These are phyloP conservation scores for Combretum micranthum DNA, from an alignment of 345 rosid species.

Conservation along the genomic window DNA sequence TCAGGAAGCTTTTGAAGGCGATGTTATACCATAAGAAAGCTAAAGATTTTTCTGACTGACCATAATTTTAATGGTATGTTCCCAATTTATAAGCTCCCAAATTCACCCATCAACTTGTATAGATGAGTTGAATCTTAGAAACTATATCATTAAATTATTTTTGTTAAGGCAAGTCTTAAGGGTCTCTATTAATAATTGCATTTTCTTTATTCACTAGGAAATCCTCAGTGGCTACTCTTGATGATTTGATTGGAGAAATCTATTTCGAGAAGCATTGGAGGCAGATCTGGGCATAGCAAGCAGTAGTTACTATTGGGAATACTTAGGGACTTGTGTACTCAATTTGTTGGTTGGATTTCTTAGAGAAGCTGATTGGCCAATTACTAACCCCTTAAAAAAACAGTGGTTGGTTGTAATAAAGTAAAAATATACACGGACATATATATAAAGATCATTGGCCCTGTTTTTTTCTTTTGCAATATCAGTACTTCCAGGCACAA, in stretches of 20 bases:
- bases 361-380: background rate
- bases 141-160: slow-evolving; percentile 10
- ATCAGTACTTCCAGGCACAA: no score
- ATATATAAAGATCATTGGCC: no score
- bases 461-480: no score
- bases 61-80: slow-evolving; percentile 56
- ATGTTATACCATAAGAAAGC: slow-evolving; percentile 43
- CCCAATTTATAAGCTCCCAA: slow-evolving; percentile 25
- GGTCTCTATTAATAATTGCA: slow-evolving; percentile 26
- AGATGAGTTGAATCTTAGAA: slow-evolving; percentile 11
- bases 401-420: no score
- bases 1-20: slow-evolving; percentile 72
- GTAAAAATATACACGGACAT: no score
- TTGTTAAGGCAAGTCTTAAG: slow-evolving; percentile 14
- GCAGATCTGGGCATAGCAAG: slow-evolving; percentile 15
- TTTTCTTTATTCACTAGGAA: slow-evolving; percentile 55
- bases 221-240: slow-evolving; percentile 32
- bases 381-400: no score
- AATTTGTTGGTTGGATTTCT: background rate
- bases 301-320: slow-evolving; percentile 10
- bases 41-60: slow-evolving; percentile 35
- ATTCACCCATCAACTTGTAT: slow-evolving; percentile 12
- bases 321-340: slow-evolving; percentile 2
- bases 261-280: slow-evolving; percentile 14
- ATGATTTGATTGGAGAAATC: slow-evolving; percentile 26